These are phyloP conservation scores for Postia placenta DNA, from an alignment of 768 basidiomycete species.

Conservation along the genomic window DNA sequence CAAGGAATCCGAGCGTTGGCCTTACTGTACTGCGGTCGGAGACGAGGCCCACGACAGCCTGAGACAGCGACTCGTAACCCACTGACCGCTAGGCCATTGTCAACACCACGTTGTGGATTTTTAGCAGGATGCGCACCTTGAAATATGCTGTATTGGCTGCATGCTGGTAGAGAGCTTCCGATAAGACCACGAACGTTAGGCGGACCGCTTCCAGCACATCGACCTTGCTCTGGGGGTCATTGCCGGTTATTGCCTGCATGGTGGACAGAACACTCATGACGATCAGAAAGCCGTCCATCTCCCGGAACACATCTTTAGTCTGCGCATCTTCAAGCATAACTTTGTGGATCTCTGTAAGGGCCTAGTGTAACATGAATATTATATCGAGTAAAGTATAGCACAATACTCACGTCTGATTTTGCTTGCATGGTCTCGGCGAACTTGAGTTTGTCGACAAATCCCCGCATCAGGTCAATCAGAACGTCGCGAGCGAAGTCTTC, in stretches of 20 bases:
- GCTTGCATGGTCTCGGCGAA: slow-evolving; percentile 38
- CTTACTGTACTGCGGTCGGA: slow-evolving; percentile 40
- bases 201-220: slow-evolving; percentile 48
- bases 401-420: slow-evolving; percentile 43
- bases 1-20: slow-evolving; percentile 58
- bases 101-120: background rate
- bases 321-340: slow-evolving; percentile 58
- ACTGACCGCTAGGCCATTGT: slow-evolving; percentile 39
- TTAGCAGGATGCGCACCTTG: slow-evolving; percentile 34
- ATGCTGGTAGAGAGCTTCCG: slow-evolving; percentile 57
- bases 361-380: slow-evolving; percentile 31
- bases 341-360: slow-evolving; percentile 59
- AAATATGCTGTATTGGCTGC: slow-evolving; percentile 57
- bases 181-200: slow-evolving; percentile 57
- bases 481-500: slow-evolving; percentile 75
- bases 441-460: slow-evolving; percentile 66
- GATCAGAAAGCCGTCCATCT: slow-evolving; percentile 75
- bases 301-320: slow-evolving; percentile 74
- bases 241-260: slow-evolving; percentile 28
- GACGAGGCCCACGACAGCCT: slow-evolving; percentile 52
- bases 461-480: slow-evolving; percentile 63
- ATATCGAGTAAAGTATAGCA: background rate
- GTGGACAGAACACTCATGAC: slow-evolving; percentile 57
- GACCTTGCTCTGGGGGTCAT: slow-evolving; percentile 30
- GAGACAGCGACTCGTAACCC: slow-evolving; percentile 58